Evolutionary conservation across 2,329 filamentous ascomycete species (phyloP).

Genomic region (Arthrobotrys megalospora): DNA sequence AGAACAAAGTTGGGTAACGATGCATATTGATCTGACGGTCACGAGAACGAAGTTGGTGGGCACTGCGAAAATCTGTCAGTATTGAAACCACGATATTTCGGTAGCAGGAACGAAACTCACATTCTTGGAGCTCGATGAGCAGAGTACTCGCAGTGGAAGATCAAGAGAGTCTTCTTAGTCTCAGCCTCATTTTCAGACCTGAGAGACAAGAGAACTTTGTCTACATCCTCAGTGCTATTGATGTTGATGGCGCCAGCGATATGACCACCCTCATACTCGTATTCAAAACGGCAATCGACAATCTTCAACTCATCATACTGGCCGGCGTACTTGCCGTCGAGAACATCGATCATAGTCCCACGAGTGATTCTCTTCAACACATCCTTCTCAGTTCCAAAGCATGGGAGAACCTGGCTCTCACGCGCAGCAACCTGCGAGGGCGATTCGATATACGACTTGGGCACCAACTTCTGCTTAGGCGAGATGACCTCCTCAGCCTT

Average conservation of each 20-base stretch:
- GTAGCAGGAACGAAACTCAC: slow-evolving; percentile 67
- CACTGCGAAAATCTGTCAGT: slow-evolving; percentile 69
- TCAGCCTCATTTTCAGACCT: slow-evolving; percentile 70
- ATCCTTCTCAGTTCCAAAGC: slow-evolving; percentile 87
- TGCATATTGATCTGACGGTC: slow-evolving; percentile 89
- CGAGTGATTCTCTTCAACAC: slow-evolving; percentile 88
- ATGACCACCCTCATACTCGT: slow-evolving; percentile 97
- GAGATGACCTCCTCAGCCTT: slow-evolving; percentile 89
- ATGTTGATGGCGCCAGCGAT: slow-evolving; percentile 95
- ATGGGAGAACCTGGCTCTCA: slow-evolving; percentile 78
- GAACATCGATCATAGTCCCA: slow-evolving; percentile 84
- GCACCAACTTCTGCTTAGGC: slow-evolving; percentile 76
- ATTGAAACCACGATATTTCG: background rate
- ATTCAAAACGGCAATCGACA: slow-evolving; percentile 98
- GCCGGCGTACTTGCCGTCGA: slow-evolving; percentile 85
- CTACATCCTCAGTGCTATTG: slow-evolving; percentile 93
- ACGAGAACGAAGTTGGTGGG: slow-evolving; percentile 88
- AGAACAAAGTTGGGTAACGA: slow-evolving; percentile 82
- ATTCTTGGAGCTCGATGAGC: slow-evolving; percentile 96
- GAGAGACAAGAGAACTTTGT: slow-evolving; percentile 77
- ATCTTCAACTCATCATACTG: slow-evolving; percentile 85
- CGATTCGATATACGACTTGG: slow-evolving; percentile 65
- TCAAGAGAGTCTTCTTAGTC: slow-evolving; percentile 81
- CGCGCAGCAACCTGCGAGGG: slow-evolving; percentile 71
- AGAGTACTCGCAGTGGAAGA: slow-evolving; percentile 99